phyloP scores from a whole-genome alignment of 768 basidiomycete species.

The Pisolithus marmoratus region DNA sequence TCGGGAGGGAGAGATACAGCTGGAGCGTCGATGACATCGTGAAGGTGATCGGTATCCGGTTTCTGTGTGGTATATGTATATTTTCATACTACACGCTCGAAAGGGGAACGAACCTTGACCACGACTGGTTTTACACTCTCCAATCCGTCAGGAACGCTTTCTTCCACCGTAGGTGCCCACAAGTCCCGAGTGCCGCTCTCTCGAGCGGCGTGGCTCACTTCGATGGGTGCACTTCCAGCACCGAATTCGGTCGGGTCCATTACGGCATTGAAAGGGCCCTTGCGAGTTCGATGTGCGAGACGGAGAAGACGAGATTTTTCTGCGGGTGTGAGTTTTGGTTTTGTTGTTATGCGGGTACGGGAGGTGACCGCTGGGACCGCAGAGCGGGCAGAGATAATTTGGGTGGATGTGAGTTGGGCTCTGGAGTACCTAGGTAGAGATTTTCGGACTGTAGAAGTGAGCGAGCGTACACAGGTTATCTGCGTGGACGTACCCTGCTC shows the following conservation, averaged over 20 bases:
- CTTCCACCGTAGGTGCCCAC: slow-evolving; percentile 35
- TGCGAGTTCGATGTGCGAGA: slow-evolving; percentile 67
- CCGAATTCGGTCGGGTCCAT: slow-evolving; percentile 65
- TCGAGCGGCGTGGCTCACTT: slow-evolving; percentile 64
- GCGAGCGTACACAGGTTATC: not conserved
- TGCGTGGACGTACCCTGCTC: slow-evolving; percentile 46
- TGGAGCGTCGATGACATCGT: slow-evolving; percentile 51
- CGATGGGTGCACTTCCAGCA: slow-evolving; percentile 58
- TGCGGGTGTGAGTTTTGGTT: slow-evolving; percentile 44
- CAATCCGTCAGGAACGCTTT: no score
- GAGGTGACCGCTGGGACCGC: slow-evolving; percentile 82
- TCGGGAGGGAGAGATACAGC: slow-evolving; percentile 70
- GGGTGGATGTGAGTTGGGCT: slow-evolving; percentile 56
- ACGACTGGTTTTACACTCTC: no score
- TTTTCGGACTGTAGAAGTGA: slow-evolving; percentile 47
- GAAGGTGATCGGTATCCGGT: slow-evolving; percentile 42
- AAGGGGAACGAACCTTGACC: slow-evolving; percentile 43
- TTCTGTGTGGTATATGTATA: slow-evolving; percentile 30
- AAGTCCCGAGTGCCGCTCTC: slow-evolving; percentile 62
- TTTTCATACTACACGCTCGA: not conserved
- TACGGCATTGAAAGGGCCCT: slow-evolving; percentile 67
- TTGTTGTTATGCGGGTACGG: slow-evolving; percentile 28
- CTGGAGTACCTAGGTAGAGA: slow-evolving; percentile 50
- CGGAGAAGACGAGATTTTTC: slow-evolving; percentile 74
- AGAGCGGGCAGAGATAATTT: slow-evolving; percentile 80